Evolutionary conservation across 768 basidiomycete species (phyloP).

Genomic region (Nidularia sp.): DNA sequence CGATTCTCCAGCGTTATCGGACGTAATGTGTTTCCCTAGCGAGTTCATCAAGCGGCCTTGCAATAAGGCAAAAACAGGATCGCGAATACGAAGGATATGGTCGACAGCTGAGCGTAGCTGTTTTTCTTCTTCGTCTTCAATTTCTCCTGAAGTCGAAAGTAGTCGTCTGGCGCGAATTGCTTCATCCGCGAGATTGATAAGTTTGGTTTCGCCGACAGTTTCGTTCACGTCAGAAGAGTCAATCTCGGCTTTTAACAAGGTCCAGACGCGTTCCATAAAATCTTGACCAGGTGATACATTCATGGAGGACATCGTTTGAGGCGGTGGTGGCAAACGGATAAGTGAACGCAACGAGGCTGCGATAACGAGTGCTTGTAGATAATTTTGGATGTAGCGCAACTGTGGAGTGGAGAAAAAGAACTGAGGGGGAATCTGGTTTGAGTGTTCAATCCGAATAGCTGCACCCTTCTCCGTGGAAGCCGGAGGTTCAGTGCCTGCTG

Average conservation of each 20-base stretch:
- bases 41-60: conserved; percentile 52
- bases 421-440: conserved; percentile 59
- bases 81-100: conserved; percentile 54
- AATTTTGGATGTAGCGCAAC: conserved; percentile 61
- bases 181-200: conserved; percentile 72
- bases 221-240: conserved; percentile 17
- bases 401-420: conserved; percentile 56
- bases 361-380: conserved; percentile 67
- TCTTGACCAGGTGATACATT: conserved; percentile 13
- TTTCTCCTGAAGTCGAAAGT: conserved; percentile 2
- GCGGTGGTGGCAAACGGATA: conserved; percentile 32
- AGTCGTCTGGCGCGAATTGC: conserved; percentile 51
- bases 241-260: conserved; percentile 57
- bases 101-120: conserved; percentile 57
- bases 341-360: conserved; percentile 57
- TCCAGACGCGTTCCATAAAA: conserved; percentile 63
- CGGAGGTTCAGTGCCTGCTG: not conserved
- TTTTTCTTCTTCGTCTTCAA: conserved; percentile 40
- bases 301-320: conserved; percentile 1
- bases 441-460: not conserved
- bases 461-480: not conserved
- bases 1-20: not conserved
- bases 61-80: conserved; percentile 65
- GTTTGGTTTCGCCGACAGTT: conserved; percentile 36
- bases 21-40: conserved; percentile 19